Conservation (phyloP, 1,284 basidiomycete species). For the Rhodotorula glutinis region DNA sequence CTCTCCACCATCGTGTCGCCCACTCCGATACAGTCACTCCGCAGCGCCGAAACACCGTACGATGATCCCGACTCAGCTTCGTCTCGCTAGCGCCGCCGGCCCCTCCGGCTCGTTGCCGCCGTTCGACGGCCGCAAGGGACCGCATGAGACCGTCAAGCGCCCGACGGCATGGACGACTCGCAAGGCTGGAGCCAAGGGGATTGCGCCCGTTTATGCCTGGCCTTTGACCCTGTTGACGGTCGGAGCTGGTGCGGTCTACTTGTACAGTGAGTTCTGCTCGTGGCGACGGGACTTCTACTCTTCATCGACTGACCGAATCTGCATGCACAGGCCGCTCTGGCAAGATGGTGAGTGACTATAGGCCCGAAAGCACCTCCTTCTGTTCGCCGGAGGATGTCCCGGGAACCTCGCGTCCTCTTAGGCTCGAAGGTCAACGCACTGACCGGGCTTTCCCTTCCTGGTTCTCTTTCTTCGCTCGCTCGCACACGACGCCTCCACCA, state of each 20-base stretch:
- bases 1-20: no score
- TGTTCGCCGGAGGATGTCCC: no score
- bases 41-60: no score
- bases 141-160: slow-evolving; percentile 6
- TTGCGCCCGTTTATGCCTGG: not conserved
- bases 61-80: not conserved
- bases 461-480: not conserved
- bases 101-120: not conserved
- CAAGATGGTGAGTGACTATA: not conserved
- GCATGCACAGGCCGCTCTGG: not conserved
- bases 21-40: no score
- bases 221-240: not conserved
- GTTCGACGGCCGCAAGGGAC: not conserved
- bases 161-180: slow-evolving; percentile 3
- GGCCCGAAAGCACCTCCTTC: no score
- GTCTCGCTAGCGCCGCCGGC: not conserved
- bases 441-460: not conserved
- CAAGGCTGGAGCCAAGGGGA: not conserved
- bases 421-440: no score
- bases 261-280: not conserved
- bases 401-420: no score
- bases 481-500: no score
- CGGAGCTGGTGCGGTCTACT: not conserved
- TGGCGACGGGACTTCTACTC: no score
- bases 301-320: no score